A percentile compares a stretch with the other conserved stretches of the same genome.
Evolutionary conservation across 179 eudicot genomes (phyloP).

Genomic region (Gypsophila paniculata): DNA sequence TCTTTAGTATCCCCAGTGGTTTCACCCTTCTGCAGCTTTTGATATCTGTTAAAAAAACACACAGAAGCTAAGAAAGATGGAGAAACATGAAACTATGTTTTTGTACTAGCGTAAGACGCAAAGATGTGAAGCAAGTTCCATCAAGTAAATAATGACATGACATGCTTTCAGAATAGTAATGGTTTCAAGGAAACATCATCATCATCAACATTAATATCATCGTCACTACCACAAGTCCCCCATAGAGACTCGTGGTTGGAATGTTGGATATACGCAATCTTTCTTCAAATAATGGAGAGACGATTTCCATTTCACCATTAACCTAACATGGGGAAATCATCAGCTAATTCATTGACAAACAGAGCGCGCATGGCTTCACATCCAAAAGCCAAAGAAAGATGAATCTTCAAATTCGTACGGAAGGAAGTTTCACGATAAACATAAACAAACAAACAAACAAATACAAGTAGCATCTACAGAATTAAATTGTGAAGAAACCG

Average conservation of each 20-base stretch:
- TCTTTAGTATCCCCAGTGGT: constrained; percentile 26
- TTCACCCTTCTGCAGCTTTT: constrained; percentile 66
- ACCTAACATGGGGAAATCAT: not conserved
- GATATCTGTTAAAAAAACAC: constrained; percentile 44
- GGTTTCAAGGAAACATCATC: not conserved
- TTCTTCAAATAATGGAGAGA: not conserved
- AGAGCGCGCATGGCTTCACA: not conserved
- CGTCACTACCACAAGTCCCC: constrained; percentile 1
- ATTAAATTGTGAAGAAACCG: not conserved
- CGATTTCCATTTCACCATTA: not conserved
- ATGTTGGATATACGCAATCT: not conserved
- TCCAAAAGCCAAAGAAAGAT: constrained; percentile 1
- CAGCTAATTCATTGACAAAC: constrained; percentile 4
- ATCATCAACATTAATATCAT: not conserved
- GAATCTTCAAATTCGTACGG: constrained; percentile 5
- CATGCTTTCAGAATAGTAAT: not conserved
- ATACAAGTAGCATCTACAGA: not conserved
- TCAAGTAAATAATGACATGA: not conserved
- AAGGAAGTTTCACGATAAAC: not conserved
- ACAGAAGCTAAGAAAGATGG: not conserved
- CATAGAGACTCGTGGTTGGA: not conserved
- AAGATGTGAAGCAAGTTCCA: not conserved
- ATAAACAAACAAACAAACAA: not conserved
- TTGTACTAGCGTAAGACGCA: not conserved
- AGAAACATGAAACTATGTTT: not conserved